These are phyloP conservation scores for Jacaranda mimosifolia DNA, from an alignment of 257 asterid genomes.

Conservation along the genomic window DNA sequence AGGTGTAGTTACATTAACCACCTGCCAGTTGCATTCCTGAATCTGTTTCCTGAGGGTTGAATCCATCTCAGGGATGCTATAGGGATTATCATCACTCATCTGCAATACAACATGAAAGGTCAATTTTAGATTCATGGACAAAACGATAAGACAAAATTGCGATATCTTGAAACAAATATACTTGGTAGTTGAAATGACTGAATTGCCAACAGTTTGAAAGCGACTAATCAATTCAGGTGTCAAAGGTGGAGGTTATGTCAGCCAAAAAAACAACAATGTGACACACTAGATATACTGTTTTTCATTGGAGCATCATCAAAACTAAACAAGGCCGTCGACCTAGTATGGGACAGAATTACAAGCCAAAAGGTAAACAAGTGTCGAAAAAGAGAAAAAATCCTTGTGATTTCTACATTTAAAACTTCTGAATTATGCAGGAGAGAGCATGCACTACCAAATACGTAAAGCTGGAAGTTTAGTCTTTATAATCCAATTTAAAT, in stretches of 20 bases:
- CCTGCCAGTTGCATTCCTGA: conserved; percentile 96
- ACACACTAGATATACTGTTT: background rate
- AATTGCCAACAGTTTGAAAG: background rate
- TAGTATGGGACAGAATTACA: background rate
- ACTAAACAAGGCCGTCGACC: background rate
- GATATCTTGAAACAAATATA: conserved; percentile 8
- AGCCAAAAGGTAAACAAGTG: background rate
- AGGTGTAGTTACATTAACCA: conserved; percentile 96
- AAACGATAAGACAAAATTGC: conserved; percentile 8
- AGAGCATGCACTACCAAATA: background rate
- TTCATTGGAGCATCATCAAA: background rate
- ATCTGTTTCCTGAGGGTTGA: conserved; percentile 86
- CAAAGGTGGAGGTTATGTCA: background rate
- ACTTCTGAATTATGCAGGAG: conserved; percentile 8
- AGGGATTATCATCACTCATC: conserved; percentile 97
- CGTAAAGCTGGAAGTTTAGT: background rate
- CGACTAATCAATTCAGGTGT: conserved; percentile 2
- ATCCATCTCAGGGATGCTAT: conserved; percentile 93
- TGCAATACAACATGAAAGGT: conserved; percentile 48
- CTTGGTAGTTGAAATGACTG: background rate
- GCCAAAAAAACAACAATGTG: background rate
- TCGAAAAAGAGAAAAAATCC: background rate
- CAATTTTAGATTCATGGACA: conserved; percentile 7
- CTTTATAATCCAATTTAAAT: background rate
- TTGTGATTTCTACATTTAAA: conserved; percentile 9